A percentile compares a stretch with the other conserved stretches of the same genome.
phyloP scores from a whole-genome alignment of 148 eudicot species.

The Suaeda aralocaspica region DNA sequence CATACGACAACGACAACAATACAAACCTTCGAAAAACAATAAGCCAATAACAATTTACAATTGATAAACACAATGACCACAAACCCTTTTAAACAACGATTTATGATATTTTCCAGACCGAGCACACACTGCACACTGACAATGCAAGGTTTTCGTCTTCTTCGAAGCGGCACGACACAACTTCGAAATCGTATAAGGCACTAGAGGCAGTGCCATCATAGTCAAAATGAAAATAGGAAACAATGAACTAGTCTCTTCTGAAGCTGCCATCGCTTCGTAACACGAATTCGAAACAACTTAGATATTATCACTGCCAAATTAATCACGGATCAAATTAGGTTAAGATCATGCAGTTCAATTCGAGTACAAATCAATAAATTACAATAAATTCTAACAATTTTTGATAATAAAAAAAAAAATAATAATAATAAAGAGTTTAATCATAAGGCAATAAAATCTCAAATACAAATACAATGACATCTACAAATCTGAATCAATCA shows the following conservation, averaged over 20 bases:
- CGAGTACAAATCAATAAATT: no score
- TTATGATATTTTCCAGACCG: constrained; percentile 85
- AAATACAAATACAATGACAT: no score
- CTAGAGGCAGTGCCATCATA: constrained; percentile 79
- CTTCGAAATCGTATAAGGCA: constrained; percentile 83
- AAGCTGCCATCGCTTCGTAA: constrained; percentile 58
- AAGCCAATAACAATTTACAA: neutral
- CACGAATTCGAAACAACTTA: neutral
- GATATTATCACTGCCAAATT: no score
- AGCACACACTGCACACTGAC: constrained; percentile 73
- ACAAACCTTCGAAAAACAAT: neutral
- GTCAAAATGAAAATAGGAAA: constrained; percentile 90
- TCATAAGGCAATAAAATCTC: no score
- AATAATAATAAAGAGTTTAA: no score
- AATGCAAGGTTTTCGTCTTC: constrained; percentile 62
- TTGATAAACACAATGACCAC: constrained; percentile 17
- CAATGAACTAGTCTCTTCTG: constrained; percentile 80
- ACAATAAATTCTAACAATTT: no score
- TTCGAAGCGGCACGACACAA: constrained; percentile 68
- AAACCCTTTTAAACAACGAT: constrained; percentile 61
- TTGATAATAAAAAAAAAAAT: no score
- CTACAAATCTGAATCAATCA: no score
- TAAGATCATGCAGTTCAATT: no score
- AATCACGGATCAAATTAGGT: no score
- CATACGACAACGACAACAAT: neutral